These are phyloP conservation scores for Telfairia occidentalis DNA, from an alignment of 331 rosid species.

Conservation along the genomic window DNA sequence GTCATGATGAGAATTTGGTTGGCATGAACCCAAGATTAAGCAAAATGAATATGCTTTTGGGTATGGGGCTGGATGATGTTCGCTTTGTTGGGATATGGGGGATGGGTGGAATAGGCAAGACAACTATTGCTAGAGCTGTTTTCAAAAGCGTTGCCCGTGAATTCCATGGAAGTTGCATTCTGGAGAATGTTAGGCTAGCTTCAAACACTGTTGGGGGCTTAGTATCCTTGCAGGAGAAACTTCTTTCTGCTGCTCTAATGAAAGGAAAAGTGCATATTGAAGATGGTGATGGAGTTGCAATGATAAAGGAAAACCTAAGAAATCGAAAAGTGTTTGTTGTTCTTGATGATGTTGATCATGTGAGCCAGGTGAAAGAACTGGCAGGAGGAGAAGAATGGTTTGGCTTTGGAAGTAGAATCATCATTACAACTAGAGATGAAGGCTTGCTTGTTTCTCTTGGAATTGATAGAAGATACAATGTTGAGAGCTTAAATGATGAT, in stretches of 20 bases:
- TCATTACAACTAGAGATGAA: constrained; percentile 15
- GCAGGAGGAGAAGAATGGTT: constrained; percentile 3
- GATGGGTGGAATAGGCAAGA: constrained; percentile 20
- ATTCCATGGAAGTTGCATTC: constrained; percentile 15
- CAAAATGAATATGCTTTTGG: not conserved
- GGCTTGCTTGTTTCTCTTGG: constrained; percentile 8
- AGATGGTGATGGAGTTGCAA: not conserved
- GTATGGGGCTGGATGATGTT: constrained; percentile 11
- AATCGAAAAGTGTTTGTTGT: not conserved
- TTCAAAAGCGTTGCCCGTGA: not conserved
- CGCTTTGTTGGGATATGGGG: constrained; percentile 18
- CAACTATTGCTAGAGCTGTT: constrained; percentile 12
- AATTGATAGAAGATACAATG: not conserved
- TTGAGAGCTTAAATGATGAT: not conserved
- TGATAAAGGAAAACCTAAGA: not conserved
- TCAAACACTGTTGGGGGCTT: not conserved
- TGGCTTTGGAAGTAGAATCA: constrained; percentile 14
- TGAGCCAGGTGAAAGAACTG: not conserved
- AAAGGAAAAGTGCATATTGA: not conserved
- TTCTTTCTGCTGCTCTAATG: not conserved
- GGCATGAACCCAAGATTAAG: constrained; percentile 2
- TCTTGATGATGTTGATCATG: constrained; percentile 16
- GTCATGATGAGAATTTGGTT: constrained; percentile 4
- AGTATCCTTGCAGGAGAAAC: not conserved
- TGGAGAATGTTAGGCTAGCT: constrained; percentile 8